Evolutionary conservation across 2,329 filamentous ascomycete genomes (phyloP), one percentile per base, ranked within the genome.

Genomic region (Penicillium concentricum): DNA sequence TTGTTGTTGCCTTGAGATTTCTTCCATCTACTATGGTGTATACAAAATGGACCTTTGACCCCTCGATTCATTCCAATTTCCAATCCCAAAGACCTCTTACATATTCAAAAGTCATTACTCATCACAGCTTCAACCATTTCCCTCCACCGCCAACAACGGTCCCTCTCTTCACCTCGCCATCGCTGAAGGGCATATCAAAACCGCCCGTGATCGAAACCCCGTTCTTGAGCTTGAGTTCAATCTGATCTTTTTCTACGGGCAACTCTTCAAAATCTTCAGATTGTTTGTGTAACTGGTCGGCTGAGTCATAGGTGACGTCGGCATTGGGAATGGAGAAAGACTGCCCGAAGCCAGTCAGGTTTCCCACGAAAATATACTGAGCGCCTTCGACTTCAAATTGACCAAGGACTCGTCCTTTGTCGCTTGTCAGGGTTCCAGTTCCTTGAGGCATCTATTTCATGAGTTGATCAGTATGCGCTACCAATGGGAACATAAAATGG

Each of bases 111-210:
- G 3, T 13, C 15, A 18, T 16, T 8, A 16, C 24, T 34, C 16
- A 22, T 56, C 28, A 56, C n/a, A 56, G 12, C 42, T 58, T 58
- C 7, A 58, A 22, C 56, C 56, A 58, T 50, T 50, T 54, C 5
- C 56, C 56, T 8, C 18, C 26, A 9, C 56, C 56, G 4, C 45
- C 41, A 41, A 50, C 34, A 42, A 44, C 15, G n/a, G 45, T 26
- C n/a, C 39, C 44, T 10, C 46, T 41, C 35, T 55, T 54, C 13
- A 54, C 45, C 20, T 58, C 51, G 16, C 34, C 28, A 20, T 54
- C 46, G 22, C 51, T 55, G n/a, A 55, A 58, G 3, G 56, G 56
- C 51, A 54, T 58, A 32, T 58, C 56, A 35, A 58, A 58, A 2
- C 51, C 46, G 26, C 56, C 56, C 12, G 46, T 55, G 20, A 58